Percentiles rank a stretch among this genome's conserved stretches.
Conservation (phyloP, 2,329 filamentous ascomycete species). For the Purpureocillium lavendulum region DNA sequence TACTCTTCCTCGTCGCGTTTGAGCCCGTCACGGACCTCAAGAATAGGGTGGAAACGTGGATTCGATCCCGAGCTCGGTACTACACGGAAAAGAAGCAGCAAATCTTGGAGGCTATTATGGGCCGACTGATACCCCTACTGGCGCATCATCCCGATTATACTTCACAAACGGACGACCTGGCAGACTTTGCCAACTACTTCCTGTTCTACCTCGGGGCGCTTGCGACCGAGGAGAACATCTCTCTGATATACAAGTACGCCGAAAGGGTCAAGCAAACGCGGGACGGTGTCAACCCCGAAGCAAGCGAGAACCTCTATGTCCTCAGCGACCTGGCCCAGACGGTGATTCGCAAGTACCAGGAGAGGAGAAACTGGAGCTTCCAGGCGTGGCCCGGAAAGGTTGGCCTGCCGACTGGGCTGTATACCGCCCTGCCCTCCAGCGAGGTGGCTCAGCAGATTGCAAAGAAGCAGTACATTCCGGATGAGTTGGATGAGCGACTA, state of each 20-base stretch:
- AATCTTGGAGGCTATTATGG: constrained; percentile 72
- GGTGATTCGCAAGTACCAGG: constrained; percentile 77
- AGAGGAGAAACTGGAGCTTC: constrained; percentile 77
- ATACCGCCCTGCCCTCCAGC: constrained; percentile 66
- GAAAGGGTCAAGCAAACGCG: constrained; percentile 86
- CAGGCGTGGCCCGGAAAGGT: constrained; percentile 77
- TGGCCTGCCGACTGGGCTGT: constrained; percentile 71
- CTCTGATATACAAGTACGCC: constrained; percentile 83
- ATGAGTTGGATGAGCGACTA: constrained; percentile 65
- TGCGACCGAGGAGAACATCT: constrained; percentile 78
- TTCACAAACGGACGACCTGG: constrained; percentile 54
- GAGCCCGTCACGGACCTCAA: constrained; percentile 72
- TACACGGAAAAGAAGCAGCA: constrained; percentile 51
- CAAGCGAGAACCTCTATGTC: constrained; percentile 72
- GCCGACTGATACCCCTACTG: constrained; percentile 75
- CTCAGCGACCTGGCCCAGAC: constrained; percentile 81
- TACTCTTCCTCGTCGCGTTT: constrained; percentile 85
- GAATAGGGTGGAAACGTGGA: constrained; percentile 75
- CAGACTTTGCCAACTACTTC: constrained; percentile 81
- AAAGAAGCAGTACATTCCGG: constrained; percentile 74
- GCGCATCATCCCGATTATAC: constrained; percentile 92
- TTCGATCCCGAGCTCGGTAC: constrained; percentile 67
- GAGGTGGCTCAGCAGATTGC: constrained; percentile 77
- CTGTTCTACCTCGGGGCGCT: constrained; percentile 80
- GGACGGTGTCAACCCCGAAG: constrained; percentile 62